Conservation (phyloP, 2,329 filamentous ascomycete species). For the Aquanectria penicillioides region DNA sequence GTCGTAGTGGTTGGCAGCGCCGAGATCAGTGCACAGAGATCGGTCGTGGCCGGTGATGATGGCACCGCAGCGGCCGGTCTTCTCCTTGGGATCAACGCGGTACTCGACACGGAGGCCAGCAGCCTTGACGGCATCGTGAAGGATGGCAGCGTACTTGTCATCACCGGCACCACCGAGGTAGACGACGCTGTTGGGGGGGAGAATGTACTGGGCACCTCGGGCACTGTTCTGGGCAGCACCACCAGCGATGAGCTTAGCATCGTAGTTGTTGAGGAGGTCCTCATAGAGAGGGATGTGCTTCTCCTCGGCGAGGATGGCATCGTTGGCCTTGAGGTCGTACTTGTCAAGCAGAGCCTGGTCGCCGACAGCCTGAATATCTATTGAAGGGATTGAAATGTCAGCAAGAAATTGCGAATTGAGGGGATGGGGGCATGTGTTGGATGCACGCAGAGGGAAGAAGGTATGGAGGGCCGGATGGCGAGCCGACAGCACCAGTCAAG, state of each 20-base stretch:
- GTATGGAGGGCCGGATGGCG: background rate
- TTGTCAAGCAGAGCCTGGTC: conserved; percentile 87
- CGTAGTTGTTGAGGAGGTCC: conserved; percentile 90
- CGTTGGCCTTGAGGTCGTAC: conserved; percentile 94
- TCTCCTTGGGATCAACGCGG: conserved; percentile 83
- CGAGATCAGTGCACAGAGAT: conserved; percentile 93
- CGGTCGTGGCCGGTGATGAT: conserved; percentile 98
- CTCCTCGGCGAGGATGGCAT: conserved; percentile 94
- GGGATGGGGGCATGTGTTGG: too few species aligned
- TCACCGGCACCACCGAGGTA: conserved; percentile 95
- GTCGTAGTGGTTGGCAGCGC: conserved; percentile 97
- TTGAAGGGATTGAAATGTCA: conserved; percentile 30
- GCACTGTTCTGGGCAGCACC: conserved; percentile 98
- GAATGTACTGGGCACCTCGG: conserved; percentile 95
- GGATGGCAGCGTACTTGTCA: conserved; percentile 93
- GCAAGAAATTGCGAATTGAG: conserved; percentile 21
- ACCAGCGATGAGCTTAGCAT: conserved; percentile 94
- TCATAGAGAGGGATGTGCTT: conserved; percentile 92
- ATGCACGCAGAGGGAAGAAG: conserved; percentile 25
- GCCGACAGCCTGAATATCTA: conserved; percentile 91
- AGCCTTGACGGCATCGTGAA: conserved; percentile 85
- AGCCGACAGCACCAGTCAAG: background rate
- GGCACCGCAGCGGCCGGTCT: conserved; percentile 94
- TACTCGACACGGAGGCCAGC: conserved; percentile 95
- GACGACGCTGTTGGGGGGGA: conserved; percentile 87